Evolutionary conservation across 2,329 filamentous ascomycete species (phyloP).

Genomic region (Sporothrix mexicana): DNA sequence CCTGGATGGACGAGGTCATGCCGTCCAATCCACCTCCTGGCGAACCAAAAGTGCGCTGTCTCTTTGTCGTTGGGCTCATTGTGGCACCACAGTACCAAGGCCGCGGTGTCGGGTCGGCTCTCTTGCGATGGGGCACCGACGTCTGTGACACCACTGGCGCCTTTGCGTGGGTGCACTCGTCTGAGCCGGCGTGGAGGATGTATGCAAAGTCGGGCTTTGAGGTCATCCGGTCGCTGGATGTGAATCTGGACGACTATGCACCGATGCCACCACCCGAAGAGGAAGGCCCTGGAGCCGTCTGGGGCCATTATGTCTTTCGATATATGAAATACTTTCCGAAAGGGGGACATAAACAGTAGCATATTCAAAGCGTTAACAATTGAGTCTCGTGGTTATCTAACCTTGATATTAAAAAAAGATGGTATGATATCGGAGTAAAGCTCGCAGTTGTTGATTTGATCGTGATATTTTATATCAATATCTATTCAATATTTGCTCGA

Average conservation of each 20-base stretch:
- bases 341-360: too few relatives aligned
- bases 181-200: background rate
- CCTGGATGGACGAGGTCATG: constrained; percentile 12
- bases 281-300: background rate
- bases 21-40: background rate
- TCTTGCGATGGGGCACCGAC: background rate
- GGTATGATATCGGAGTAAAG: too few relatives aligned
- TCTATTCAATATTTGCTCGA: too few relatives aligned
- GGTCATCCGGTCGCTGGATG: background rate
- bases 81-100: constrained; percentile 5
- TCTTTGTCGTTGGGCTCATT: background rate
- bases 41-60: background rate
- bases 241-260: background rate
- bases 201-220: background rate
- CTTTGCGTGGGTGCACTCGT: constrained; percentile 6
- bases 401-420: too few relatives aligned
- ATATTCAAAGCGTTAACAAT: too few relatives aligned
- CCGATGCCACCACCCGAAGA: background rate
- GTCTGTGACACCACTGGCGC: background rate
- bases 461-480: too few relatives aligned
- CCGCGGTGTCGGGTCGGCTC: constrained; percentile 11
- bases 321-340: constrained; percentile 10
- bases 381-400: too few relatives aligned
- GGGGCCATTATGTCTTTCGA: background rate
- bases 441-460: too few relatives aligned